Evolutionary conservation across 2,329 filamentous ascomycete genomes (phyloP), one percentile per base, ranked within the genome.

Genomic region (Laburnicola sp.): DNA sequence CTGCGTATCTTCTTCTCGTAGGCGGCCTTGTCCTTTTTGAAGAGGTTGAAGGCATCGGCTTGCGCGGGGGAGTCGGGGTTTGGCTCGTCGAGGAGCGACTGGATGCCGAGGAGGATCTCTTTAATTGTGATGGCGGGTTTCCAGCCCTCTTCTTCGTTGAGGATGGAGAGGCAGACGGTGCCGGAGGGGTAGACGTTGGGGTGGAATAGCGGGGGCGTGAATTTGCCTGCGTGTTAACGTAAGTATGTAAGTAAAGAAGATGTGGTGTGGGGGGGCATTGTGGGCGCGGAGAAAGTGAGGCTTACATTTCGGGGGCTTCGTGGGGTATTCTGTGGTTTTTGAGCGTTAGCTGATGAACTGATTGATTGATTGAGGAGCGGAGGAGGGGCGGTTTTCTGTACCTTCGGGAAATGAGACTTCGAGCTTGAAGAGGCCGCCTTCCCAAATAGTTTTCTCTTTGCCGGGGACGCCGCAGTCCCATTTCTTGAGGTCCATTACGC

Each of bases 141-240:
- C 94, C 95, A 99, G 5, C 89, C 92, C 73, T 99, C 94, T 66
- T 99, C 94, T 74, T 99, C 95, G 76, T 97, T 99, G 60, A 99
- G 78, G 61, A 99, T 99, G 26, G 91, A 96, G 22, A 99, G 82
- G 71, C 94, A 99, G 56, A 99, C 94, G 41, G 94, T 99, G 61
- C 94, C 95, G 0, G 93, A 97, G 0, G 94, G 94, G 72, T 99
- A 99, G 62, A 99, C 94, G 73, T 99, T 99, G 0, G 94, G 94
- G 70, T 99, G 94, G 78, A 99, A 99, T 35, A 99, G 85, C 22
- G 94, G 93, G 9, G 94, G 94, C 0, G 87, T 84, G 70, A 99
- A 99, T 82, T 96, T 97, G 86, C 92, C 92, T 96, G 62, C 39
- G 28, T 30, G 6, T 6, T 30, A 25, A 26, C 21, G 21, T 37